Percentiles rank a stretch among this genome's conserved stretches.
phyloP scores from a whole-genome alignment of 2,329 filamentous ascomycete genomes.

The Gyromitra esculenta region DNA sequence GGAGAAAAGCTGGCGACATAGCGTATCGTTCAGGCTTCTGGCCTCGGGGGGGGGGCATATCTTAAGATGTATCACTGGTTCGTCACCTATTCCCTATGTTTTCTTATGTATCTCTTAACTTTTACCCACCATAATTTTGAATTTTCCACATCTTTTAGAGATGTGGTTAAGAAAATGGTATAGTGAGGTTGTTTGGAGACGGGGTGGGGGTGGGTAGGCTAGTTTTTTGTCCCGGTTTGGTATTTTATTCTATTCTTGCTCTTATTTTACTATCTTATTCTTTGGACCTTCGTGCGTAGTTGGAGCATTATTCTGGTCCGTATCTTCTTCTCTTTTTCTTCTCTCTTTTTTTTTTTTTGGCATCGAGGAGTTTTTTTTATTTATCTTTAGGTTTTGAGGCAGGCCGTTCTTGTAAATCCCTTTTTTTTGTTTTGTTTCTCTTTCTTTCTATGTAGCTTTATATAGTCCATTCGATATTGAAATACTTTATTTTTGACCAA shows the following conservation, averaged over 20 bases:
- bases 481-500: conserved; percentile 2
- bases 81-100: conserved; percentile 49
- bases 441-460: conserved; percentile 18
- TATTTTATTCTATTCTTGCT: conserved; percentile 30
- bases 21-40: conserved; percentile 10
- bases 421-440: background rate
- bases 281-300: conserved; percentile 31
- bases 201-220: conserved; percentile 6
- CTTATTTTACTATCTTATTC: conserved; percentile 1
- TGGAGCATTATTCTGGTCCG: conserved; percentile 33
- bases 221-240: conserved; percentile 16
- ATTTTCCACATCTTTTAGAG: conserved; percentile 48
- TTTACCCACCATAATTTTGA: conserved; percentile 51
- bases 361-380: conserved; percentile 37
- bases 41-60: conserved; percentile 23
- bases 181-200: conserved; percentile 15
- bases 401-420: conserved; percentile 38
- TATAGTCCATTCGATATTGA: conserved; percentile 7
- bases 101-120: conserved; percentile 54
- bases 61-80: conserved; percentile 25
- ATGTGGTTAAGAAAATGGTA: conserved; percentile 17
- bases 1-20: conserved; percentile 44
- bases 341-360: conserved; percentile 17
- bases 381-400: conserved; percentile 26
- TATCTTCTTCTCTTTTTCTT: too few relatives aligned